Evolutionary conservation across 768 basidiomycete species (phyloP).

Genomic region (Flagelloscypha sp.): DNA sequence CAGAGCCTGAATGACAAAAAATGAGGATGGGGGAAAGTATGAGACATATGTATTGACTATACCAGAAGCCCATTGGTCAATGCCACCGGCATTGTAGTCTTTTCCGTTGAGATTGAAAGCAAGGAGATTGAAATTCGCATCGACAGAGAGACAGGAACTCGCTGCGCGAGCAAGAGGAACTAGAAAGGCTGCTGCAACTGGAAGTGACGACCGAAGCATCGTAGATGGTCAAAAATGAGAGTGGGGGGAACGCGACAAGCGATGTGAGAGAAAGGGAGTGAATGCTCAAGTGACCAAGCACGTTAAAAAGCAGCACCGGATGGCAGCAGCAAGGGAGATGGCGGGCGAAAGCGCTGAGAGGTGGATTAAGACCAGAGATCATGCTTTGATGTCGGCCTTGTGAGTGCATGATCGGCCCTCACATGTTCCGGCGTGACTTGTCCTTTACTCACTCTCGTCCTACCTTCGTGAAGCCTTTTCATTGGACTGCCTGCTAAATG

Average conservation of each 20-base stretch:
- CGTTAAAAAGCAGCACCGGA: too few relatives aligned
- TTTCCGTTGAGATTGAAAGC: conserved; percentile 79
- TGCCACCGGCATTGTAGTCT: conserved; percentile 75
- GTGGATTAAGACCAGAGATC: too few relatives aligned
- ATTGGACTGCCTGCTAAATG: too few relatives aligned
- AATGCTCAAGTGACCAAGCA: neutral
- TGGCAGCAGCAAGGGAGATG: too few relatives aligned
- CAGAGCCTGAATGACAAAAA: conserved; percentile 29
- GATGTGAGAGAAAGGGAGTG: neutral
- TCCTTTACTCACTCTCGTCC: too few relatives aligned
- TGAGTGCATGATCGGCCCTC: too few relatives aligned
- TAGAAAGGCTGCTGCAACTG: too few relatives aligned
- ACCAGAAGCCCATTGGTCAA: conserved; percentile 57
- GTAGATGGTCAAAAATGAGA: conserved; percentile 44
- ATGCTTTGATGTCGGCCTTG: too few relatives aligned
- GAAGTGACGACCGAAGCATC: too few relatives aligned
- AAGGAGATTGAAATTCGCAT: conserved; percentile 73
- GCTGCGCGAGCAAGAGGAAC: conserved; percentile 26
- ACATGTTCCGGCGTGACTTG: too few relatives aligned
- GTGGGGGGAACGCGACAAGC: conserved; percentile 26
- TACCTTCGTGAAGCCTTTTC: too few relatives aligned
- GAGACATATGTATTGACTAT: conserved; percentile 6
- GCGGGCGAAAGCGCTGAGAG: too few relatives aligned
- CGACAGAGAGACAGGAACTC: conserved; percentile 70
- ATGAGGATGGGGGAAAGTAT: conserved; percentile 4